These are phyloP conservation scores for Aspergillus sp. DNA, from an alignment of 2,329 filamentous ascomycete species.

Conservation along the genomic window DNA sequence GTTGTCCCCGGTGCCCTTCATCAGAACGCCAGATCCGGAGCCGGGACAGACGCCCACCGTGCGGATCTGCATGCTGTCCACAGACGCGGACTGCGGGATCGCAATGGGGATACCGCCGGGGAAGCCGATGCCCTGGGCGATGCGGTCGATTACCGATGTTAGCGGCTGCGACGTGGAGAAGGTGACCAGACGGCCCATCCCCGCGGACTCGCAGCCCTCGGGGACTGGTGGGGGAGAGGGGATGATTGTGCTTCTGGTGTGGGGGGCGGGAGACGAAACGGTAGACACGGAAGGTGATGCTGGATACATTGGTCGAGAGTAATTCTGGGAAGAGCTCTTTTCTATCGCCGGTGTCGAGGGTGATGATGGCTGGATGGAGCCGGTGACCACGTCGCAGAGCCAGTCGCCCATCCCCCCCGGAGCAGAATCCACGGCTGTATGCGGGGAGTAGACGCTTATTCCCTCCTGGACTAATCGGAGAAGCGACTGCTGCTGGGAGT, in stretches of 20 bases:
- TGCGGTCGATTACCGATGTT: constrained; percentile 51
- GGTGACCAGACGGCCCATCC: constrained; percentile 53
- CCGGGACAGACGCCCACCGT: constrained; percentile 84
- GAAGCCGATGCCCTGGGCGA: constrained; percentile 54
- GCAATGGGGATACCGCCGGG: constrained; percentile 57
- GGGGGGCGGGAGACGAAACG: constrained; percentile 34
- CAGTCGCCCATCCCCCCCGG: constrained; percentile 82
- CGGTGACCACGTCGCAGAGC: constrained; percentile 77
- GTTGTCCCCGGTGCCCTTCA: constrained; percentile 42
- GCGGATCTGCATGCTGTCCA: constrained; percentile 49
- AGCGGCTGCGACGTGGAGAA: constrained; percentile 46
- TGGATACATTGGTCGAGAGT: constrained; percentile 34
- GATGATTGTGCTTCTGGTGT: constrained; percentile 46
- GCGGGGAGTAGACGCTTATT: constrained; percentile 90
- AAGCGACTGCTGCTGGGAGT: constrained; percentile 79
- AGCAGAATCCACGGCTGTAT: constrained; percentile 87
- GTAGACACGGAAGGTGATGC: constrained; percentile 15
- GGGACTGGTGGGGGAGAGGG: constrained; percentile 33
- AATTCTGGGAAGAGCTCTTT: constrained; percentile 19
- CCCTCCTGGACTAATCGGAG: constrained; percentile 73
- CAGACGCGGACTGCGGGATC: constrained; percentile 49
- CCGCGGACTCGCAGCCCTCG: constrained; percentile 41
- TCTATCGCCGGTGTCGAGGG: constrained; percentile 4
- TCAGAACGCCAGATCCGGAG: constrained; percentile 64
- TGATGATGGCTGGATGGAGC: constrained; percentile 21